phyloP scores from a whole-genome alignment of 75 land plant genomes.

The Selaginella moellendorffii region DNA sequence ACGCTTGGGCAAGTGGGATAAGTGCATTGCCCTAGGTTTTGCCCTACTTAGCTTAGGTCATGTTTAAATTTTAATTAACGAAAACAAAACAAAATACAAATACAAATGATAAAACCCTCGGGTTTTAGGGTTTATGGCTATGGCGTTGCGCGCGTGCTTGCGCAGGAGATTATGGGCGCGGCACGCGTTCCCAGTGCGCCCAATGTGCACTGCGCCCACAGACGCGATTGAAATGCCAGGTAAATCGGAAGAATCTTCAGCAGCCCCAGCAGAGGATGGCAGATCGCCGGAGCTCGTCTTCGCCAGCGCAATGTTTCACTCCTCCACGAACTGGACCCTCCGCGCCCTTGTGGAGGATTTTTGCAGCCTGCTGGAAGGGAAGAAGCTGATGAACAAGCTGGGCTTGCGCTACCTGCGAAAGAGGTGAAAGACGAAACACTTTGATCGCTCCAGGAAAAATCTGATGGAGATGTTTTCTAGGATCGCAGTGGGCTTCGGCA shows the following conservation, averaged over 20 bases:
- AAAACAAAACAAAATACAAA: too few relatives aligned
- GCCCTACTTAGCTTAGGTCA: too few relatives aligned
- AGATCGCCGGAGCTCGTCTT: conserved; percentile 1
- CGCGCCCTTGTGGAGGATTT: neutral
- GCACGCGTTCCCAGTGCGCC: too few relatives aligned
- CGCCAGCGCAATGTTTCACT: neutral
- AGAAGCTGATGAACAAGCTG: neutral
- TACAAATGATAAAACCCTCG: too few relatives aligned
- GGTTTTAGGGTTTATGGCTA: too few relatives aligned
- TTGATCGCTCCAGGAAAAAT: neutral
- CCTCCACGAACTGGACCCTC: neutral
- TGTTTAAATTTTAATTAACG: too few relatives aligned
- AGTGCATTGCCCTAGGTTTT: too few relatives aligned
- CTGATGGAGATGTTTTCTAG: neutral
- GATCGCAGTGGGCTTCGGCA: neutral
- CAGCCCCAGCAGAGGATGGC: neutral
- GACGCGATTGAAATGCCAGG: neutral
- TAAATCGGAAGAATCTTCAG: neutral
- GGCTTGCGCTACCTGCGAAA: neutral
- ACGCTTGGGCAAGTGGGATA: too few relatives aligned
- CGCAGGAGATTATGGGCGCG: too few relatives aligned
- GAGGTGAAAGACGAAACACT: neutral
- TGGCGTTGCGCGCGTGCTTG: too few relatives aligned
- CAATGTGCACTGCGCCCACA: too few relatives aligned
- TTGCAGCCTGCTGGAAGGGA: neutral